phyloP scores from a whole-genome alignment of 164 flowering plant genomes.

The Paratinospora sagittata region DNA sequence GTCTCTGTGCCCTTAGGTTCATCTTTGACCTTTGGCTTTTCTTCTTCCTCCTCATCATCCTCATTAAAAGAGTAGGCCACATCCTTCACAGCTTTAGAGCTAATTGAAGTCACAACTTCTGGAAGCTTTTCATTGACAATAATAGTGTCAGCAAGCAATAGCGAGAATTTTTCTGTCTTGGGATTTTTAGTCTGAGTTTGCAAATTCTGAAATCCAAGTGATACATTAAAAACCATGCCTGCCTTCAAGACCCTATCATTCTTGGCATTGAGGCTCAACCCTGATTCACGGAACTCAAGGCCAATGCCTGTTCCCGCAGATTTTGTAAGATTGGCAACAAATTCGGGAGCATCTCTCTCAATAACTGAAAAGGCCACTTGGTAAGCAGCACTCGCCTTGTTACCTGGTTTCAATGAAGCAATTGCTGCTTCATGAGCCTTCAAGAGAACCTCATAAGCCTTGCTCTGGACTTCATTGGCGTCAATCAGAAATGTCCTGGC shows the following conservation, averaged over 20 bases:
- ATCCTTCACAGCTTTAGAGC: too few species aligned
- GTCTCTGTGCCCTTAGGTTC: slow-evolving; percentile 24
- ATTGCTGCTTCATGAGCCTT: too few species aligned
- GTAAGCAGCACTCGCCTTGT: slow-evolving; percentile 42
- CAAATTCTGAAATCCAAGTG: slow-evolving; percentile 67
- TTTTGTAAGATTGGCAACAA: slow-evolving; percentile 48
- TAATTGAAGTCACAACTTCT: slow-evolving; percentile 44
- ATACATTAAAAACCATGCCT: too few species aligned
- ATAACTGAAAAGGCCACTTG: slow-evolving; percentile 56
- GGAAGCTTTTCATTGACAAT: slow-evolving; percentile 34
- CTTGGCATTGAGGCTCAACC: too few species aligned
- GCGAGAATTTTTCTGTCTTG: slow-evolving; percentile 44
- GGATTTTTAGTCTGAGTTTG: slow-evolving; percentile 37
- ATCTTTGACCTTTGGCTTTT: slow-evolving; percentile 28
- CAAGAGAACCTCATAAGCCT: too few species aligned
- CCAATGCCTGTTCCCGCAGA: slow-evolving; percentile 81
- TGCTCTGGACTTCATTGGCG: too few species aligned
- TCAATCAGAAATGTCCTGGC: too few species aligned
- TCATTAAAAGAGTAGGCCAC: too few species aligned
- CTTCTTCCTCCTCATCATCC: slow-evolving; percentile 59
- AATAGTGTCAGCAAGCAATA: slow-evolving; percentile 72
- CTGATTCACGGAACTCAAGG: too few species aligned
- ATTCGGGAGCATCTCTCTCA: slow-evolving; percentile 62
- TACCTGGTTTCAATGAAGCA: too few species aligned
- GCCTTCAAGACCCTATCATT: too few species aligned